Base-by-base conservation (phyloP, 108 stramenopile species). In the Fragilaria crotonensis region DNA sequence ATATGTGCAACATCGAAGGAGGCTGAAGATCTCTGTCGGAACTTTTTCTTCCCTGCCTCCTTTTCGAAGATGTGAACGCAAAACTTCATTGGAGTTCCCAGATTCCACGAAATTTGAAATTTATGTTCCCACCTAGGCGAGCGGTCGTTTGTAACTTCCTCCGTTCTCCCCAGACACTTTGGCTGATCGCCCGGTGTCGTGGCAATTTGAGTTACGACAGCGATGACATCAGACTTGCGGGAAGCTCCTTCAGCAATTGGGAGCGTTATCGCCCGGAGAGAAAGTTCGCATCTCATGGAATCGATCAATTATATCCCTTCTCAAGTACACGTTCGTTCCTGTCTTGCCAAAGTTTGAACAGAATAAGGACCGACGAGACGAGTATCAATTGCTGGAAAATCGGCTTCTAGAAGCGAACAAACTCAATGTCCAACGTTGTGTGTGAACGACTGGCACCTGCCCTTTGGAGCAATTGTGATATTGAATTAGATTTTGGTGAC, bases 1-100 rank as follows among this genome's bases (percentile, higher is more conserved):
- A 89, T 70, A 41, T 81, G 76, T 1, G 83, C 87, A 52, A 89
- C 60, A 57, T 89, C 87, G 68, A 89, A 89, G 20, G 70, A 54
- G 3, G 75, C 71, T 2, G 70, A 68, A 48, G 81, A 79, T 80
- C 83, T 89, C 0, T 52, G 30, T 54, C 60, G 64, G 27, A 49
- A 49, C n/a, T 44, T 25, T n/a, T n/a, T n/a, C 29, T 57, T 49
- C 61, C 72, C 55, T 0, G 74, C 52, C 32, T 78, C 60, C 54
- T 75, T 70, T 60, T 80, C 79, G 33, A 64, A 80, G 44, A 80
- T 59, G 9, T 56, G 55, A 28, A 80, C 48, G 32, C 64, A 63
- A 47, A 80, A 55, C 31, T 70, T 71, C 2, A 66, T 76, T 31
- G 75, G 73, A 48, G 78, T 67, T 3, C 87, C 87, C 33, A 89